Conservation (phyloP, 2,329 filamentous ascomycete genomes). For the Pezicula carpinea region DNA sequence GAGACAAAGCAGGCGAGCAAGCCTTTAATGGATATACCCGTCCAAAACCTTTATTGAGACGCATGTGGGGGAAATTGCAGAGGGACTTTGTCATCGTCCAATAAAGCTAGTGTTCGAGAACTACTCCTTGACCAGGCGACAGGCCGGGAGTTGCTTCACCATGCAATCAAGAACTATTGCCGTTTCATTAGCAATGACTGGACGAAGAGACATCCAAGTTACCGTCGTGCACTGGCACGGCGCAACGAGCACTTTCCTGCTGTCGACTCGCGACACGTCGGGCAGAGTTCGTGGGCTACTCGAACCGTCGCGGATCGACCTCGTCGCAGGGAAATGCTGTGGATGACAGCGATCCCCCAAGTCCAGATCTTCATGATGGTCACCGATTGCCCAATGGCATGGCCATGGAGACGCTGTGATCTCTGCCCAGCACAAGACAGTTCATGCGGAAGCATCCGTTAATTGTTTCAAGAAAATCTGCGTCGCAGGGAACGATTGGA, state of each 20-base stretch:
- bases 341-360: neutral
- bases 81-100: conserved; percentile 10
- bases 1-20: no score
- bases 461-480: conserved; percentile 17
- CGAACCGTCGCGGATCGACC: neutral
- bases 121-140: conserved; percentile 12
- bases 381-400: conserved; percentile 10
- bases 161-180: conserved; percentile 7
- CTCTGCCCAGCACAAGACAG: neutral
- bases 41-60: conserved; percentile 2
- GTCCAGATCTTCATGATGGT: neutral
- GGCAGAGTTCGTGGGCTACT: neutral
- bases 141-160: conserved; percentile 7
- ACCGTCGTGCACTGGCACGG: conserved; percentile 5
- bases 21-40: no score
- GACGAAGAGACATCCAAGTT: conserved; percentile 10
- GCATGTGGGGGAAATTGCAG: conserved; percentile 13
- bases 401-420: conserved; percentile 16
- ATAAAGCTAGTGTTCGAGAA: conserved; percentile 10
- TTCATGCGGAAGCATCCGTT: conserved; percentile 9
- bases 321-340: neutral
- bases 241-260: conserved; percentile 11
- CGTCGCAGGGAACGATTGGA: conserved; percentile 17
- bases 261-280: no score
- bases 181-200: conserved; percentile 17